phyloP scores from a whole-genome alignment of 2,329 filamentous ascomycete genomes.

The Nemania diffusa region DNA sequence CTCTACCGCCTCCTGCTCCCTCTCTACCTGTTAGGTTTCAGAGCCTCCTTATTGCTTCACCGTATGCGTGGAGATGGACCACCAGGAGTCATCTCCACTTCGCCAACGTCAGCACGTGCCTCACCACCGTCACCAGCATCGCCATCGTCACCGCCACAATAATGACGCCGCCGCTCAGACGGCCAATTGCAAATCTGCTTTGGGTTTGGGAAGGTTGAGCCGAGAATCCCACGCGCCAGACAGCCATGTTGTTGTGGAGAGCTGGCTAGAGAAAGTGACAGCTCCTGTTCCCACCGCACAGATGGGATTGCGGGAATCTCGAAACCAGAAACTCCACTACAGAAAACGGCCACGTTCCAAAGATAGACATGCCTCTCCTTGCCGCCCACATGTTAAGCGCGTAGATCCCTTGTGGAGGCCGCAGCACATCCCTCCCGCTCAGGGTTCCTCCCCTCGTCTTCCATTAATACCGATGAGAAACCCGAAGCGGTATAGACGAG shows the following conservation, averaged over 20 bases:
- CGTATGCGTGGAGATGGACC: slow-evolving; percentile 40
- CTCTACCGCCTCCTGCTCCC: slow-evolving; percentile 1
- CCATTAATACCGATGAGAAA: slow-evolving; percentile 27
- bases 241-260: slow-evolving; percentile 43
- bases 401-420: slow-evolving; percentile 44
- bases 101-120: slow-evolving; percentile 40
- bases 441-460: slow-evolving; percentile 28
- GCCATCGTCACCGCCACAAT: slow-evolving; percentile 18
- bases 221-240: slow-evolving; percentile 35
- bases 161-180: slow-evolving; percentile 22
- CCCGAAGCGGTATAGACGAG: slow-evolving; percentile 37
- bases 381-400: slow-evolving; percentile 12
- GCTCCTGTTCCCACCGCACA: slow-evolving; percentile 31
- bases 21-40: slow-evolving; percentile 42
- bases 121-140: slow-evolving; percentile 37
- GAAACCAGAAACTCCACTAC: slow-evolving; percentile 28
- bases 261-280: slow-evolving; percentile 43
- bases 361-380: slow-evolving; percentile 18
- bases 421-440: slow-evolving; percentile 39
- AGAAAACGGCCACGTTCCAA: slow-evolving; percentile 14
- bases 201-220: slow-evolving; percentile 38
- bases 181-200: slow-evolving; percentile 22
- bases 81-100: slow-evolving; percentile 39
- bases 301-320: slow-evolving; percentile 32
- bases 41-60: slow-evolving; percentile 41